Conservation (phyloP, 2,329 filamentous ascomycete genomes). For the Colletotrichum sp. region DNA sequence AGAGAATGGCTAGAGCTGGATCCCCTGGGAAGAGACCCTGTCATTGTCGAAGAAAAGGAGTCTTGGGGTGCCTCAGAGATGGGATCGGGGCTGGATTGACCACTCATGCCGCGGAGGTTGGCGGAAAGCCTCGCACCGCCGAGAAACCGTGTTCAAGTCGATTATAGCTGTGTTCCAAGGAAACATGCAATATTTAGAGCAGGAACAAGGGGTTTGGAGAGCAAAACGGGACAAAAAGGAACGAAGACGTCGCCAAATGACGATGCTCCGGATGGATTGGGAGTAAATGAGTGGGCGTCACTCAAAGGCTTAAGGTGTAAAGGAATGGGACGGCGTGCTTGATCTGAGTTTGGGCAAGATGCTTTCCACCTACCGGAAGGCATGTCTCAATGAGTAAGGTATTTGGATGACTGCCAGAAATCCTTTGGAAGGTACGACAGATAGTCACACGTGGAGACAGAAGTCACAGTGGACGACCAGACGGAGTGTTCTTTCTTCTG, state of each 20-base stretch:
- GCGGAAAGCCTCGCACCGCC: not conserved
- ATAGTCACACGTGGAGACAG: not conserved
- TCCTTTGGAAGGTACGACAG: accelerated
- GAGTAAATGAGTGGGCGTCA: not conserved
- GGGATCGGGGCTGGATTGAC: not conserved
- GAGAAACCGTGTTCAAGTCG: not conserved
- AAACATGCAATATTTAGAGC: not conserved
- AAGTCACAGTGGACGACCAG: not conserved
- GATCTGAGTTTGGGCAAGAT: not conserved
- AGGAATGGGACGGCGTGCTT: not conserved
- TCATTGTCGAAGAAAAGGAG: not conserved
- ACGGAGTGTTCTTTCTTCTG: not conserved
- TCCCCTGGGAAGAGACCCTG: not conserved
- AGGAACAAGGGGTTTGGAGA: not conserved
- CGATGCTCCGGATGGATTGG: not conserved
- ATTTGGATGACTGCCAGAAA: not conserved
- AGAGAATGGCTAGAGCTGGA: not conserved
- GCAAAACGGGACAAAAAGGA: not conserved
- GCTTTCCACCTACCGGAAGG: not conserved
- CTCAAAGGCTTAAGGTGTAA: not conserved
- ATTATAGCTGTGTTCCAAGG: not conserved
- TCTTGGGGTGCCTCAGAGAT: not conserved
- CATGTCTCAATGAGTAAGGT: not conserved
- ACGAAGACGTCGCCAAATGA: not conserved
- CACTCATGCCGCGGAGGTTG: not conserved